These are phyloP conservation scores for Plasmodium vinckei DNA, from an alignment of 169 alveolate species.

Conservation along the genomic window DNA sequence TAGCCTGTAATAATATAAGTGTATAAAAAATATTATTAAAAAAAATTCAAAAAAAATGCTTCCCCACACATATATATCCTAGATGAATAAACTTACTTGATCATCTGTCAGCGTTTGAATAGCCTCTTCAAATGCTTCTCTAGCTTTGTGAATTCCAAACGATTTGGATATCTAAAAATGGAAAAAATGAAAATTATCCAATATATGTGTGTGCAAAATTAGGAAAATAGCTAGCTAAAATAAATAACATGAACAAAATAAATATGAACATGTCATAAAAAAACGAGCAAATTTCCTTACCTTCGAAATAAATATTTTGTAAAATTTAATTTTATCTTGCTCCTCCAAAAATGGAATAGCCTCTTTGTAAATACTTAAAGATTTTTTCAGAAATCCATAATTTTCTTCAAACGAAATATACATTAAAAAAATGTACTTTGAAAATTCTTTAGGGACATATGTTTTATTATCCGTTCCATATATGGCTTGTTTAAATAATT, in stretches of 20 bases:
- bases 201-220: background rate
- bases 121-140: slow-evolving; percentile 75
- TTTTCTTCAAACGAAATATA: slow-evolving; percentile 90
- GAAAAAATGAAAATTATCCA: background rate
- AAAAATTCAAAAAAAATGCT: background rate
- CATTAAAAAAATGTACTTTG: slow-evolving; percentile 86
- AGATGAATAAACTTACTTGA: slow-evolving; percentile 32
- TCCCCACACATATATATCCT: no score
- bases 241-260: background rate
- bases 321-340: slow-evolving; percentile 74
- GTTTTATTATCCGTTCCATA: slow-evolving; percentile 51
- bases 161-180: slow-evolving; percentile 45
- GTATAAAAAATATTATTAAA: background rate
- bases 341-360: slow-evolving; percentile 87
- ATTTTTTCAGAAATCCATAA: slow-evolving; percentile 89
- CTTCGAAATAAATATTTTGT: slow-evolving; percentile 61
- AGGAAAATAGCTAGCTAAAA: background rate
- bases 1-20: slow-evolving; percentile 59
- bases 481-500: slow-evolving; percentile 86
- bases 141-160: slow-evolving; percentile 66
- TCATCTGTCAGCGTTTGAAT: slow-evolving; percentile 62
- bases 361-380: slow-evolving; percentile 87
- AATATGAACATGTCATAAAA: background rate
- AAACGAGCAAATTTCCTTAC: background rate
- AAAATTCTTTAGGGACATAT: slow-evolving; percentile 83